A percentile compares a stretch with the other conserved stretches of the same genome.
Evolutionary conservation across 2,329 filamentous ascomycete species (phyloP).

Genomic region (Ceratocystis cacaofunesta): DNA sequence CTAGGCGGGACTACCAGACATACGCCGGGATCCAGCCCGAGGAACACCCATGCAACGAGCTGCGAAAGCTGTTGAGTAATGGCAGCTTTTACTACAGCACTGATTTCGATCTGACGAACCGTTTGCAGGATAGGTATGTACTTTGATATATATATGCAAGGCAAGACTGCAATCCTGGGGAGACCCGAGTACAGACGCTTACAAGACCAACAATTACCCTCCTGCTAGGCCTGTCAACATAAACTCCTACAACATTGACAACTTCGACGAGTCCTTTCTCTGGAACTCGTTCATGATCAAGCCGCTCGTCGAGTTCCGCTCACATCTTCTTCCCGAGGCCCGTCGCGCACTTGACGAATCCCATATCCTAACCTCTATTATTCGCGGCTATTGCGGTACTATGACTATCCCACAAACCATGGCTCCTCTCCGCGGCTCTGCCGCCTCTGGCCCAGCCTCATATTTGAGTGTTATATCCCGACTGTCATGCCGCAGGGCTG

Average conservation of each 20-base stretch:
- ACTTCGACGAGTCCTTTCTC: constrained; percentile 78
- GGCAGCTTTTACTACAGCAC: constrained; percentile 96
- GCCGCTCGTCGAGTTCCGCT: constrained; percentile 78
- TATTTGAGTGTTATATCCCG: constrained; percentile 81
- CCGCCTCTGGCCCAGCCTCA: constrained; percentile 57
- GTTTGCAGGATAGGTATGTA: constrained; percentile 66
- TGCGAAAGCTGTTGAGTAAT: constrained; percentile 84
- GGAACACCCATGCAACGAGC: constrained; percentile 77
- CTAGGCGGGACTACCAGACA: constrained; percentile 14
- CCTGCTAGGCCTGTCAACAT: constrained; percentile 51
- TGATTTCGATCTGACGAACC: constrained; percentile 93
- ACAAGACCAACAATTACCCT: constrained; percentile 4
- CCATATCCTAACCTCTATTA: constrained; percentile 79
- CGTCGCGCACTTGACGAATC: constrained; percentile 70
- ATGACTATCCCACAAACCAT: constrained; percentile 67
- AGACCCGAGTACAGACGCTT: too few species aligned
- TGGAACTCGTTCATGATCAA: constrained; percentile 99
- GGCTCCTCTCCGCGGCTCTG: constrained; percentile 42
- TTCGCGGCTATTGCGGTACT: constrained; percentile 80
- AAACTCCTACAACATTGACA: constrained; percentile 75
- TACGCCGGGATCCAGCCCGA: constrained; percentile 34
- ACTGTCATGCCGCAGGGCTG: constrained; percentile 77
- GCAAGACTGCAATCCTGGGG: too few species aligned
- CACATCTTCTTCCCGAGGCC: constrained; percentile 59
- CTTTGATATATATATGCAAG: background rate